A percentile compares a stretch with the other conserved stretches of the same genome.
Evolutionary conservation across 2,329 filamentous ascomycete species (phyloP).

Genomic region (Fusarium chuoi): DNA sequence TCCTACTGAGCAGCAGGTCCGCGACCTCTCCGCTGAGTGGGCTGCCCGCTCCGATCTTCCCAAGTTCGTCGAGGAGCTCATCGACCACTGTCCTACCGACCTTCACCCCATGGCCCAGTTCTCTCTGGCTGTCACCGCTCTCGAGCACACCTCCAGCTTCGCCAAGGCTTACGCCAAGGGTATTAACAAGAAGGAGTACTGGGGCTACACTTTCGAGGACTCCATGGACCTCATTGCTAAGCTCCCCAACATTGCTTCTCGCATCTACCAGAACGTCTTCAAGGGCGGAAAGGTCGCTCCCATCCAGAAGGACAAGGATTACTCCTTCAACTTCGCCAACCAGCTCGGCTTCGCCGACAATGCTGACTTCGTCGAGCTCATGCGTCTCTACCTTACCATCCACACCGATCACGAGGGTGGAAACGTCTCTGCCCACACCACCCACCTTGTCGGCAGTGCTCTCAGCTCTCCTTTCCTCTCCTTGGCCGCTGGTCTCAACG

Average conservation of each 20-base stretch:
- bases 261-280: slow-evolving; percentile 99
- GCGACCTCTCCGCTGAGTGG: slow-evolving; percentile 98
- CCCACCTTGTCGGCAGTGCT: slow-evolving; percentile 95
- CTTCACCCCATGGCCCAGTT: slow-evolving; percentile 99
- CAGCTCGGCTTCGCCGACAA: slow-evolving; percentile 97
- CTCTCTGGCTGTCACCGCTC: slow-evolving; percentile 95
- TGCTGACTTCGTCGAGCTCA: slow-evolving; percentile 96
- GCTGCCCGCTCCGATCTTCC: slow-evolving; percentile 96
- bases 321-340: slow-evolving; percentile 99
- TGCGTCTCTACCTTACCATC: slow-evolving; percentile 99
- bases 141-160: slow-evolving; percentile 98
- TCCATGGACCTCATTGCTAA: slow-evolving; percentile 99
- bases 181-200: slow-evolving; percentile 99
- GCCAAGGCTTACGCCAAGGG: slow-evolving; percentile 99
- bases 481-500: slow-evolving; percentile 94
- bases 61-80: slow-evolving; percentile 99
- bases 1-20: slow-evolving; percentile 96
- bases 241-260: slow-evolving; percentile 95
- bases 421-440: slow-evolving; percentile 98
- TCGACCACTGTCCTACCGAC: slow-evolving; percentile 98
- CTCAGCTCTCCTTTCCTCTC: slow-evolving; percentile 98
- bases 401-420: slow-evolving; percentile 99
- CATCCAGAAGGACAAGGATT: slow-evolving; percentile 99
- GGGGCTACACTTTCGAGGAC: slow-evolving; percentile 99
- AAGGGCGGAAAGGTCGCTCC: slow-evolving; percentile 98